Percentiles rank a stretch among this genome's conserved stretches.
These are phyloP conservation scores for Sordariomycetes sp. DNA, from an alignment of 2,329 filamentous ascomycete species.

Conservation along the genomic window DNA sequence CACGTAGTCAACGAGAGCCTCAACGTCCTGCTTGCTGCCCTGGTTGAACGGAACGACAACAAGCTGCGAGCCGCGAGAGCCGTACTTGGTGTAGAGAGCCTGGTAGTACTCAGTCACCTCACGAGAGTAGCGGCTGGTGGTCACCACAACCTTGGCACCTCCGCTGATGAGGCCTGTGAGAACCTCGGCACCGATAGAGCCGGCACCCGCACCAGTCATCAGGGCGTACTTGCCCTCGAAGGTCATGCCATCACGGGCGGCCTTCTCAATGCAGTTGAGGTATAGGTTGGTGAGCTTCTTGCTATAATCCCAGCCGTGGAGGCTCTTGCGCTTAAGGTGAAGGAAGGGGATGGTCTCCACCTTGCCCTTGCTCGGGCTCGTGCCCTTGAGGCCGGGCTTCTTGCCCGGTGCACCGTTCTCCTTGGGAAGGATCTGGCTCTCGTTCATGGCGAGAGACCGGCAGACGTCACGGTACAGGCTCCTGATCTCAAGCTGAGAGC, in stretches of 20 bases:
- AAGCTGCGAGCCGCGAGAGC: conserved; percentile 86
- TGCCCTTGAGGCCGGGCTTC: conserved; percentile 35
- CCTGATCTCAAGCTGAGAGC: conserved; percentile 94
- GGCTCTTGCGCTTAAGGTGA: conserved; percentile 85
- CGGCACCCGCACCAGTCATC: conserved; percentile 96
- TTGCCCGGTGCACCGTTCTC: conserved; percentile 51
- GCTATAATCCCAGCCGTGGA: conserved; percentile 97
- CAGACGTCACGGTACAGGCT: conserved; percentile 87
- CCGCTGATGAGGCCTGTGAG: conserved; percentile 92
- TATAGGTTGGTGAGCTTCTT: conserved; percentile 95
- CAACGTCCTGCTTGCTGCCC: conserved; percentile 94
- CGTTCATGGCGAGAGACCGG: conserved; percentile 91
- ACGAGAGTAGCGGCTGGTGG: conserved; percentile 89
- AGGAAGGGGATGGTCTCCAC: conserved; percentile 96
- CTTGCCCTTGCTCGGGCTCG: conserved; percentile 62
- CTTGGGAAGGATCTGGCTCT: conserved; percentile 88
- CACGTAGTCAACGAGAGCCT: conserved; percentile 88
- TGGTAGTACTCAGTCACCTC: conserved; percentile 99
- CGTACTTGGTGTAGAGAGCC: conserved; percentile 91
- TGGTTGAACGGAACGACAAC: conserved; percentile 99
- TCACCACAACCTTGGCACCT: conserved; percentile 92
- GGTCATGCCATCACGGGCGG: conserved; percentile 74
- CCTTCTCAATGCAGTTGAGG: conserved; percentile 80
- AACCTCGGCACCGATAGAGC: conserved; percentile 94
- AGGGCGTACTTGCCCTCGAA: conserved; percentile 93